Evolutionary conservation across 2,329 filamentous ascomycete species (phyloP), one percentile per base, ranked within the genome.

Genomic region (Paraconiothyrium sp.): DNA sequence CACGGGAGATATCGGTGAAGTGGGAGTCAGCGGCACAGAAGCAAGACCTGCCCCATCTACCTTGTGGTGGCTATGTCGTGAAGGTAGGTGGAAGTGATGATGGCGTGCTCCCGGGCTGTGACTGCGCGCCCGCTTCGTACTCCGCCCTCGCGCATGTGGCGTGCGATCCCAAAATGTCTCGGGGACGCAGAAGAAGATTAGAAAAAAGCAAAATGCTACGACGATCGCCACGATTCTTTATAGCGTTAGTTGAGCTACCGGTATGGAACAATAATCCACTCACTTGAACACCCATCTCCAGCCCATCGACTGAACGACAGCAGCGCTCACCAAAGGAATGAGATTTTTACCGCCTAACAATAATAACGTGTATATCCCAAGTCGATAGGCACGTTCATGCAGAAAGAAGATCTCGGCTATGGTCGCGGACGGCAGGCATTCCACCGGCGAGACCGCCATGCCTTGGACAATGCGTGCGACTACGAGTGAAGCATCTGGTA

Each of bases 321-420:
- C 92, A 9, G 94, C 94, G 76, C 92, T 96, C 27, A 96, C 89
- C 27, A 97, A 81, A 0, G 94, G 94, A 4, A 97, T 85, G 65
- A 98, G 76, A 69, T 97, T 98, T 83, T 97, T 97, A 54, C 94
- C 93, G 14, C 94, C 92, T 0, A 98, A 85, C 13, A 98, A 84
- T 6, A 98, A 83, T 22, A 98, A 80, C 0, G 94, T 97, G 75
- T 98, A 98, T 27, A 98, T 93, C 10, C 95, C 95, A 48, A 98
- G 88, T 4, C 94, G 90, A 75, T 94, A 98, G 0, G 94, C 94
- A 63, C 94, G 86, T 80, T 98, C 94, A 72, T 98, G 94, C 22
- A 98, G 83, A 74, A 97, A 97, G 82, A 94, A 98, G 62, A 98
- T 97, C 78, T 98, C 94, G 3, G 94, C 93, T 71, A 98, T 94